These are phyloP conservation scores for Inga leiocalycina DNA, from an alignment of 306 rosid genomes.

Conservation along the genomic window DNA sequence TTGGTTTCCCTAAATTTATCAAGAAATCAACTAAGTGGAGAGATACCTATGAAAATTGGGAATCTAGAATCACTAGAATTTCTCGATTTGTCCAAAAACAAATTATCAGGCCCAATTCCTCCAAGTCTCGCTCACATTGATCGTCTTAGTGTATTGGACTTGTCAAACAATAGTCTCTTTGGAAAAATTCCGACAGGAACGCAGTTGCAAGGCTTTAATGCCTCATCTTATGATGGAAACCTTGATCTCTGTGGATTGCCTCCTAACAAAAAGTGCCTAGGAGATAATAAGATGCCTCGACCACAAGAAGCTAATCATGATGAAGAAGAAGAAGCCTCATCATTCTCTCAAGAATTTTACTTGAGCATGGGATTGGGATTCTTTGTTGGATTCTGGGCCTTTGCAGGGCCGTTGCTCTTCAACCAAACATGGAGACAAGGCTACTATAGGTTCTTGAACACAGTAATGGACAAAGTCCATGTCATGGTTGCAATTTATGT, in stretches of 20 bases:
- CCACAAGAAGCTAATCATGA: neutral
- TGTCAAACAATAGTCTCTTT: constrained; percentile 22
- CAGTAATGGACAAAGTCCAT: neutral
- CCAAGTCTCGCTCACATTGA: neutral
- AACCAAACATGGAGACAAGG: neutral
- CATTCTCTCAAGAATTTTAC: neutral
- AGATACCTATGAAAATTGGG: constrained; percentile 9
- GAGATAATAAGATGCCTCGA: neutral
- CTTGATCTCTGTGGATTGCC: constrained; percentile 12
- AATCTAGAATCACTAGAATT: constrained; percentile 22
- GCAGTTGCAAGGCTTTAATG: constrained; percentile 11
- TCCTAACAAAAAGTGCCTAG: neutral
- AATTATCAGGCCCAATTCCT: constrained; percentile 13
- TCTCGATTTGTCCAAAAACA: constrained; percentile 33
- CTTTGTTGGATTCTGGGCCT: neutral
- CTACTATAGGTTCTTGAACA: neutral
- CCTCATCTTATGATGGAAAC: constrained; percentile 9
- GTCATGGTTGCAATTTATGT: neutral
- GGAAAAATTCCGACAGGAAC: constrained; percentile 31
- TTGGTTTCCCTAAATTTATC: constrained; percentile 24
- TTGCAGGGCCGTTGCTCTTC: neutral
- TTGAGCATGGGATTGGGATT: neutral
- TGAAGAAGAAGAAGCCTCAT: neutral
- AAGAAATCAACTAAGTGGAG: constrained; percentile 7
- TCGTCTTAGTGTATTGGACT: constrained; percentile 1